Base-by-base conservation (phyloP, 2,329 filamentous ascomycete species). In the Xylariaceae sp. region DNA sequence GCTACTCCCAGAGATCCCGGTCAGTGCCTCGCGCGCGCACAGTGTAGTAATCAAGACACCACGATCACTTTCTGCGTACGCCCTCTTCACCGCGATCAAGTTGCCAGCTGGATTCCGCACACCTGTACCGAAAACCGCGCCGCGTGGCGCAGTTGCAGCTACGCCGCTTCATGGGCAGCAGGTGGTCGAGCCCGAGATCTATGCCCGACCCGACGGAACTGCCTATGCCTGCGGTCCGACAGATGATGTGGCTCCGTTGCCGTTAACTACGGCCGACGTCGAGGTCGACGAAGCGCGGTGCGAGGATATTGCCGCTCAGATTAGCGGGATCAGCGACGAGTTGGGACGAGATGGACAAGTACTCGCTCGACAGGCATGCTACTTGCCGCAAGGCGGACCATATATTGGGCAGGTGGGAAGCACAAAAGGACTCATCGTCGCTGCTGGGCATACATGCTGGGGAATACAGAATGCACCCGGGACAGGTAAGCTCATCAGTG, bases 381-480 rank as follows among this genome's bases (percentile, higher is more conserved):
- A 92, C 71, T 71, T 93, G 33, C 90, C 90, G 0, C 87, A 88
- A 67, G 84, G 87, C 3, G 86, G 85, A 0, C 89, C 90, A 11
- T 74, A 91, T 56, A 82, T 92, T n/a, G 90, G 90, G 0, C 73
- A 81, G 48, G 87, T 89, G n/a, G 80, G 82, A 6, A 61, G 58
- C 4, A 81, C 84, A 1, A 82, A 46, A 59, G 89, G 89, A 0
- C 69, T 92, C 39, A 78, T 87, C 46, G 77, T 93, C 62, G 90
- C 89, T 1, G 81, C 87, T 0, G 90, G 90, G 0, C 90, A 93
- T 76, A 91, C 88, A 2, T 92, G 89, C 71, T 93, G 90, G 90
- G 90, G 90, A 0, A 92, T 93, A 36, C 89, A 92, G 74, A 93
- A 93, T 75, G 88, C 84, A 17, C 89, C 89, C 1, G 90, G 80